A percentile compares a stretch with the other conserved stretches of the same genome.
Evolutionary conservation across 805 yeast species (phyloP).

Genomic region (Kurtzmaniella fragi): DNA sequence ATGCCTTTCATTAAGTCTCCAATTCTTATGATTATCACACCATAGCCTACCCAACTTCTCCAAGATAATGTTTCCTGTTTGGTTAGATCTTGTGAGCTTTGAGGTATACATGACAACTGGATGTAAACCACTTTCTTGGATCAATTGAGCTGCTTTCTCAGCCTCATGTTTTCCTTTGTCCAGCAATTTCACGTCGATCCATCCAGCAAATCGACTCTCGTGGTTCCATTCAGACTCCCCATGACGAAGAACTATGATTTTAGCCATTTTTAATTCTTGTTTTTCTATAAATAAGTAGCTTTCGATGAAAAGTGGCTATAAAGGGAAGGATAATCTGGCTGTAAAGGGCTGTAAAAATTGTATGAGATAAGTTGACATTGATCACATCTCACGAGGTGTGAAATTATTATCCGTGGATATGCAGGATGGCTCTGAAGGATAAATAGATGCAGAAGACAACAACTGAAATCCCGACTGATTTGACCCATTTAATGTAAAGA

Average conservation of each 20-base stretch:
- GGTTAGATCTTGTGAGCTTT: conserved; percentile 34
- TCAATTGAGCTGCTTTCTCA: conserved; percentile 31
- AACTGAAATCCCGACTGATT: too few relatives aligned
- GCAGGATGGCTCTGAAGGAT: too few relatives aligned
- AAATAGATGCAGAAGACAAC: too few relatives aligned
- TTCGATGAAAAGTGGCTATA: too few relatives aligned
- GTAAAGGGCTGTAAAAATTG: too few relatives aligned
- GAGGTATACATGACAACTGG: conserved; percentile 35
- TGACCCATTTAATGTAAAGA: too few relatives aligned
- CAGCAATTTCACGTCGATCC: conserved; percentile 40
- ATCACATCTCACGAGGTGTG: too few relatives aligned
- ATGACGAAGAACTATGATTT: conserved; percentile 38
- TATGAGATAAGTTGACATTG: too few relatives aligned
- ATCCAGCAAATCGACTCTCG: conserved; percentile 40
- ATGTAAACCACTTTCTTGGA: conserved; percentile 18
- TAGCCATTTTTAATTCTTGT: conserved; percentile 4
- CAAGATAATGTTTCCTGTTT: conserved; percentile 36
- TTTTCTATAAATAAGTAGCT: too few relatives aligned
- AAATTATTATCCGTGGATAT: too few relatives aligned
- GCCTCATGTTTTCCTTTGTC: conserved; percentile 37
- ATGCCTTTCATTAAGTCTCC: conserved; percentile 43
- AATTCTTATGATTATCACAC: conserved; percentile 33
- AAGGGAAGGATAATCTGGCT: too few relatives aligned
- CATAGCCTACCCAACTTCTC: conserved; percentile 26
- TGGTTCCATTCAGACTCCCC: conserved; percentile 42